Evolutionary conservation across 2,329 filamentous ascomycete species (phyloP), one percentile per base, ranked within the genome.

Genomic region (Chaetomium sp.): DNA sequence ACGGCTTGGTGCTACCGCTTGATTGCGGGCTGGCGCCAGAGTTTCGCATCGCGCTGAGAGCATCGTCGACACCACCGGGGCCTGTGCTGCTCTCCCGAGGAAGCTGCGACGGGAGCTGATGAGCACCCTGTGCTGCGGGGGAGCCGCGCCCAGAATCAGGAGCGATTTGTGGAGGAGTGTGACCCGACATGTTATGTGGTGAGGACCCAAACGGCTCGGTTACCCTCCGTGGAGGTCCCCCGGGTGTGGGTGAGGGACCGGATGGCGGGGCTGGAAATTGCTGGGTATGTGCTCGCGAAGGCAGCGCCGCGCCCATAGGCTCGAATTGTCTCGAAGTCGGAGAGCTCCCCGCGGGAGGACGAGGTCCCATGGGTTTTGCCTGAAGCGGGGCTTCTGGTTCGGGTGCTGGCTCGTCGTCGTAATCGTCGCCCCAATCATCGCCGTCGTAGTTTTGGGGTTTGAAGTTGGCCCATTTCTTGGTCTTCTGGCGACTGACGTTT

Each of bases 381-480:
- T 67, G 65, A 23, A 60, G 62, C 8, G 61, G 64, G 7, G 66
- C 62, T 10, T 67, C 64, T 4, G 55, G 72, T 42, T 84, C 82
- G 49, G 85, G 83, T 61, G 87, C 79, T 4, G 83, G 81, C 35
- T 88, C 85, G n/a, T 88, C 85, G n/a, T 87, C 84, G 64, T 86
- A 84, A 42, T 89, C 87, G 63, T 83, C 90, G 42, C 92, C 94
- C 93, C 94, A 97, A 74, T 97, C 94, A 72, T 96, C 93, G 68
- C 93, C 94, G 72, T 94, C 93, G 74, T 98, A 98, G 74, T 87
- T 91, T 71, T 90, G 88, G 65, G 87, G 83, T 77, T 93, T 94
- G 42, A 94, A 94, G 73, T 96, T 90, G 45, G 94, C 90, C 94
- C 94, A 98, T 85, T 96, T 96, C 78, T 89, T 91, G 62, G 93